phyloP scores from a whole-genome alignment of 805 yeast species.

The Spathaspora boniae region DNA sequence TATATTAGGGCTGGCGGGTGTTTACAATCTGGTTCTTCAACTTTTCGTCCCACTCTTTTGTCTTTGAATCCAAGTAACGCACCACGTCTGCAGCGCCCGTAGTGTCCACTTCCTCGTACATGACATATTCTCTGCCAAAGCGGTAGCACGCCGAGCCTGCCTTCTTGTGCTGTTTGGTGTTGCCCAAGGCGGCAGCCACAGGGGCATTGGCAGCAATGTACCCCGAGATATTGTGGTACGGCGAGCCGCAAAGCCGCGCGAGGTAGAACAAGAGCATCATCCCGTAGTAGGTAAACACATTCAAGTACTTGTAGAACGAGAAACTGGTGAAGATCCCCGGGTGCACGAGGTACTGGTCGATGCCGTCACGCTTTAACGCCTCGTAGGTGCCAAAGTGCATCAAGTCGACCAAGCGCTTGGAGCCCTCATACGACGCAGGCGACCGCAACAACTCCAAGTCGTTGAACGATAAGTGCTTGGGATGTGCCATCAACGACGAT shows the following conservation, averaged over 20 bases:
- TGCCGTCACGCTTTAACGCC: conserved; percentile 45
- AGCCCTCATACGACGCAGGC: conserved; percentile 80
- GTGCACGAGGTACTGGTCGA: conserved; percentile 75
- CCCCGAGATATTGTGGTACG: conserved; percentile 86
- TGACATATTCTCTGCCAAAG: conserved; percentile 64
- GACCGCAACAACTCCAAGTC: conserved; percentile 71
- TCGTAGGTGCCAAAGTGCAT: conserved; percentile 71
- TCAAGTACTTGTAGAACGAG: conserved; percentile 72
- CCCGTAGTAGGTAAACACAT: conserved; percentile 75
- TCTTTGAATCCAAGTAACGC: conserved; percentile 56
- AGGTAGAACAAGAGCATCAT: conserved; percentile 82
- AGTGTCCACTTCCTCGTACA: conserved; percentile 51
- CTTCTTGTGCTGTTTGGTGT: conserved; percentile 43
- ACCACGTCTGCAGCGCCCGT: conserved; percentile 67
- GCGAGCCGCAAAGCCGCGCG: conserved; percentile 79
- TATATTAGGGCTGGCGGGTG: conserved; percentile 29
- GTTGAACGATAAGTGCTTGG: conserved; percentile 65
- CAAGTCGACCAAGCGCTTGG: conserved; percentile 82
- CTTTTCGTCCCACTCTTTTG: conserved; percentile 68
- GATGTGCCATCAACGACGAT: conserved; percentile 76
- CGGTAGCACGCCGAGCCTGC: conserved; percentile 68
- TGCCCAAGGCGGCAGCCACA: conserved; percentile 47
- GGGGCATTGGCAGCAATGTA: conserved; percentile 90
- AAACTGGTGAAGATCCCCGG: conserved; percentile 93
- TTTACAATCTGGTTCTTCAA: conserved; percentile 70